Conservation (phyloP, 2,329 filamentous ascomycete genomes). For the Botrytis deweyae region DNA sequence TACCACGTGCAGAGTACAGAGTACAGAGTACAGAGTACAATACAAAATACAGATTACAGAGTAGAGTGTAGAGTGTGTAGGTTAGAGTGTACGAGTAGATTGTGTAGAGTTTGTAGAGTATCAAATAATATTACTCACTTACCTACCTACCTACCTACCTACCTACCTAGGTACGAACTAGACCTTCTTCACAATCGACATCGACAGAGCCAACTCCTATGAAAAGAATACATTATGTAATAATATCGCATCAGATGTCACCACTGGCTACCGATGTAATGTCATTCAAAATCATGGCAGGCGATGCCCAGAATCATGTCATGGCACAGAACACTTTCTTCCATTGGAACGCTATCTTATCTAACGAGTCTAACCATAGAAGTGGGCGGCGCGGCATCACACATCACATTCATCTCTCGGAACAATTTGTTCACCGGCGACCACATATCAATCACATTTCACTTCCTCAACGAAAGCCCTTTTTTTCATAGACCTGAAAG, state of each 20-base stretch:
- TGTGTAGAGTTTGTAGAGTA: background rate
- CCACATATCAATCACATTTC: background rate
- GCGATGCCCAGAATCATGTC: no score
- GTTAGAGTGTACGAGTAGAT: no score
- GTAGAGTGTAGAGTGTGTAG: no score
- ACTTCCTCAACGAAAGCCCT: background rate
- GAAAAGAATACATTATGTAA: background rate
- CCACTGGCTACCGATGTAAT: background rate
- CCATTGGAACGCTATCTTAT: background rate
- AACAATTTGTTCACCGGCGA: background rate
- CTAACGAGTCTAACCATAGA: background rate
- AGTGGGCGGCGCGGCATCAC: background rate
- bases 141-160: no score
- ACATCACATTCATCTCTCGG: background rate
- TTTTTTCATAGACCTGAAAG: background rate
- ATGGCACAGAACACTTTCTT: background rate
- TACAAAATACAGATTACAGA: no score
- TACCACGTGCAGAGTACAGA: background rate
- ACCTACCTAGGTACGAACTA: no score
- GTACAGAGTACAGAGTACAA: no score
- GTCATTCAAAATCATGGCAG: no score
- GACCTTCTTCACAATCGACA: background rate
- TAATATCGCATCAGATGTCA: background rate
- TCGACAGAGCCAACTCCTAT: background rate
- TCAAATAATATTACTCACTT: background rate